These are phyloP conservation scores for Dryas drummondii DNA, from an alignment of 306 rosid genomes.

Conservation along the genomic window DNA sequence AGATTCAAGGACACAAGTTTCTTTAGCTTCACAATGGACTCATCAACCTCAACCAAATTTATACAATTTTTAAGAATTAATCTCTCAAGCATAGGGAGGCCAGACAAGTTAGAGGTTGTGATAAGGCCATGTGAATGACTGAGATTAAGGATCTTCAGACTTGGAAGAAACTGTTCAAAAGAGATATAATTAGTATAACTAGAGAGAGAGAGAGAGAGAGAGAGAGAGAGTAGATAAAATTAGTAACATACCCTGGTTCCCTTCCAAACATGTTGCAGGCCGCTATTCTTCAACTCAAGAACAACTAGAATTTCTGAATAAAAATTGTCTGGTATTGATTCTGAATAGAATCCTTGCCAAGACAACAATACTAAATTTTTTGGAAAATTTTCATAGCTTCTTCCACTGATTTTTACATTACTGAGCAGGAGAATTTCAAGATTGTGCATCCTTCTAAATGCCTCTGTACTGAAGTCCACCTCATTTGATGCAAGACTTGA, in stretches of 20 bases:
- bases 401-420: background rate
- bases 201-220: too few species aligned
- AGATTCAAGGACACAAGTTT: background rate
- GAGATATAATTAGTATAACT: too few species aligned
- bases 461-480: background rate
- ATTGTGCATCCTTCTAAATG: background rate
- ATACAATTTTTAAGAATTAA: conserved; percentile 2
- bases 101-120: background rate
- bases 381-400: too few species aligned
- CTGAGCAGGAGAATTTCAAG: background rate
- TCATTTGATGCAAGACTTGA: background rate
- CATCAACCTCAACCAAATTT: conserved; percentile 5
- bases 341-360: conserved; percentile 15
- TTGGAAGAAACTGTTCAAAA: background rate
- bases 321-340: too few species aligned
- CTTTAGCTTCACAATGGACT: background rate
- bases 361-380: background rate
- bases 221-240: too few species aligned
- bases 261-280: too few species aligned
- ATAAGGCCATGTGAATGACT: conserved; percentile 5
- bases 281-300: too few species aligned
- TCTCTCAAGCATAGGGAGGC: conserved; percentile 14
- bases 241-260: too few species aligned
- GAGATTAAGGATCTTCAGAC: conserved; percentile 6
- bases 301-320: too few species aligned